These are phyloP conservation scores for Darksidea phi DNA, from an alignment of 495 filamentous ascomycete species.

Conservation along the genomic window DNA sequence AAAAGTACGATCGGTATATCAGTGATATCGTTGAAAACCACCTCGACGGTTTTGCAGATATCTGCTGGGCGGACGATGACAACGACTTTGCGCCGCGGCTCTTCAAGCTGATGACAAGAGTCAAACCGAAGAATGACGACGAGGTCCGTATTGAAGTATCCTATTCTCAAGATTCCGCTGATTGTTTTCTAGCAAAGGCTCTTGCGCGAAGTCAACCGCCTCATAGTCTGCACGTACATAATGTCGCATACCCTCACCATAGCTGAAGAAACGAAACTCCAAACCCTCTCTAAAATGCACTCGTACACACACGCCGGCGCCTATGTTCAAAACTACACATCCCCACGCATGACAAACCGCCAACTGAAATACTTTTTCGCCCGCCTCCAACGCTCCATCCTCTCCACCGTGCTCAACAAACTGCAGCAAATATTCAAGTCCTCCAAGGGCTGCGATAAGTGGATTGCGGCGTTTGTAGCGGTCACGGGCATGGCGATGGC, in stretches of 20 bases:
- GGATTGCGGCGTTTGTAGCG: conserved; percentile 42
- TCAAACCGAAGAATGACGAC: conserved; percentile 33
- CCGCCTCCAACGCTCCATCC: conserved; percentile 35
- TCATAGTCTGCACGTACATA: conserved; percentile 44
- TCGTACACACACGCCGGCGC: conserved; percentile 10
- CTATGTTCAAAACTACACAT: conserved; percentile 27
- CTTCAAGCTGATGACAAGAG: conserved; percentile 37
- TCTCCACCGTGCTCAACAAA: conserved; percentile 40
- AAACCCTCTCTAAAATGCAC: conserved; percentile 31
- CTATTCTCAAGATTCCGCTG: neutral
- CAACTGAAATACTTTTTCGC: conserved; percentile 47
- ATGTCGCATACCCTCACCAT: conserved; percentile 45
- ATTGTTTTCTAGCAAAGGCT: conserved; percentile 31
- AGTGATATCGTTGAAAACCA: conserved; percentile 41
- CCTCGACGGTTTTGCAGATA: conserved; percentile 36
- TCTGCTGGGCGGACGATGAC: conserved; percentile 39
- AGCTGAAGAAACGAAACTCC: conserved; percentile 31
- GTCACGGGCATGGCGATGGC: conserved; percentile 43
- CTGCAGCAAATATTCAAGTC: conserved; percentile 41
- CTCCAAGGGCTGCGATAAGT: conserved; percentile 37
- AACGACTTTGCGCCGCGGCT: conserved; percentile 41
- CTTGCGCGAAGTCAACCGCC: conserved; percentile 40
- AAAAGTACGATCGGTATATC: conserved; percentile 41
- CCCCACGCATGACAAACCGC: conserved; percentile 45
- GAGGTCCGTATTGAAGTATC: conserved; percentile 31